phyloP scores from a whole-genome alignment of 1,284 basidiomycete species.

The Anthracocystis panici-leucophaei region DNA sequence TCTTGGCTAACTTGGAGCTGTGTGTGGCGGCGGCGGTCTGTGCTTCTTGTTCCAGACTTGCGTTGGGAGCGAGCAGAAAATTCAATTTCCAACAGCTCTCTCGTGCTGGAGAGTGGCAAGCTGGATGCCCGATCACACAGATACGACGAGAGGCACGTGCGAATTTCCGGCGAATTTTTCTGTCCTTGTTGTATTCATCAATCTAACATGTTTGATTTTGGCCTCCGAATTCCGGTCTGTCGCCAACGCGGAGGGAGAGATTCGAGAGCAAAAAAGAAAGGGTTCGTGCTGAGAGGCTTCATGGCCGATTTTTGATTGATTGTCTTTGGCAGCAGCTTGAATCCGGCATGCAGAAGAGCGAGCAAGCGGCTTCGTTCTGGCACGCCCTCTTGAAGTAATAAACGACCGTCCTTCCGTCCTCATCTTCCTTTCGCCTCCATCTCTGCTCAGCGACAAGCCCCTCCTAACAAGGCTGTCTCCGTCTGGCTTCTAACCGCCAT shows the following conservation, averaged over 20 bases:
- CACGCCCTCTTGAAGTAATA: not conserved
- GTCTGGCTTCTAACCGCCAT: not conserved
- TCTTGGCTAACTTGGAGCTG: not conserved
- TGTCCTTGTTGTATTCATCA: not conserved
- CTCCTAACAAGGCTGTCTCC: not conserved
- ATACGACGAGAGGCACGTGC: constrained; percentile 23
- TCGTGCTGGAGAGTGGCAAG: constrained; percentile 4
- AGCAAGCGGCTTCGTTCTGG: constrained; percentile 1
- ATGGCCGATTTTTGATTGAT: no score
- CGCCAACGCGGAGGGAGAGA: not conserved
- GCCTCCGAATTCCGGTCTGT: constrained; percentile 18
- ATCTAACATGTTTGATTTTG: not conserved
- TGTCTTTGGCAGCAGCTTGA: not conserved
- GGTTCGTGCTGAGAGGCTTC: constrained; percentile 8
- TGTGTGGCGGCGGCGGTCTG: constrained; percentile 18
- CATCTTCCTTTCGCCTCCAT: not conserved
- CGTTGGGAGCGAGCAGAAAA: no score
- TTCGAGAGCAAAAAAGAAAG: constrained; percentile 14
- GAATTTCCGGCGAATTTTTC: not conserved
- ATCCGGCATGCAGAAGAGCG: constrained; percentile 9
- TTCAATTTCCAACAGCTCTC: not conserved
- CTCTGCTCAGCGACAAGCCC: not conserved
- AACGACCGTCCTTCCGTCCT: not conserved
- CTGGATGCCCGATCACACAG: constrained; percentile 23
- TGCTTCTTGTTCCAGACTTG: constrained; percentile 9